phyloP scores from a whole-genome alignment of 108 stramenopile genomes.

The Seminavis robusta region DNA sequence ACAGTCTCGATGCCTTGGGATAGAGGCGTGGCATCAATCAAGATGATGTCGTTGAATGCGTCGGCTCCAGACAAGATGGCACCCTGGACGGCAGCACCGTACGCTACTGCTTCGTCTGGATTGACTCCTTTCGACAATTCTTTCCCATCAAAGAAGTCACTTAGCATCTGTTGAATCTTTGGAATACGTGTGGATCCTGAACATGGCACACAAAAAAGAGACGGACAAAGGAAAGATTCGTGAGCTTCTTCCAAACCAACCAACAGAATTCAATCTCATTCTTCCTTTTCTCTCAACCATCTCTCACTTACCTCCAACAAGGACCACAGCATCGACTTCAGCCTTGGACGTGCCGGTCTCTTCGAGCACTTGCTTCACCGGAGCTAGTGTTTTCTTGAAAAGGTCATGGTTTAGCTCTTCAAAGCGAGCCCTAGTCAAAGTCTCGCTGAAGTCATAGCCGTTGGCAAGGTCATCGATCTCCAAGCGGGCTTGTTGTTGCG shows the following conservation, averaged over 20 bases:
- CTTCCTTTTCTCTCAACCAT: too few species aligned
- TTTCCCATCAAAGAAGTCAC: slow-evolving; percentile 96
- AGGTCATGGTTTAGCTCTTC: slow-evolving; percentile 97
- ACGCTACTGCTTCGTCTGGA: slow-evolving; percentile 98
- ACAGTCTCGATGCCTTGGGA: slow-evolving; percentile 90
- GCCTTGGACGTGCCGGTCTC: slow-evolving; percentile 88
- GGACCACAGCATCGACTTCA: slow-evolving; percentile 95
- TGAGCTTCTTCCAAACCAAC: too few species aligned
- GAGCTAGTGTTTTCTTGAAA: slow-evolving; percentile 96
- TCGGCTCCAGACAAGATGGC: slow-evolving; percentile 83
- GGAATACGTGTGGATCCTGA: slow-evolving; percentile 98
- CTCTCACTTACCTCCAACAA: too few species aligned
- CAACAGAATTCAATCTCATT: too few species aligned
- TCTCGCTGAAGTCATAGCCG: slow-evolving; percentile 81
- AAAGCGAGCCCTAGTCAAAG: slow-evolving; percentile 92
- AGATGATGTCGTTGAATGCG: slow-evolving; percentile 59
- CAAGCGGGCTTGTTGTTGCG: slow-evolving; percentile 76
- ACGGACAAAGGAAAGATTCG: slow-evolving; percentile 97
- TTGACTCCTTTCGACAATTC: slow-evolving; percentile 93
- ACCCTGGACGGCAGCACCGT: slow-evolving; percentile 95
- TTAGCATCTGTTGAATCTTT: slow-evolving; percentile 88
- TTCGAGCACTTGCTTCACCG: slow-evolving; percentile 90
- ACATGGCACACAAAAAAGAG: too few species aligned
- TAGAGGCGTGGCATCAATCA: slow-evolving; percentile 78
- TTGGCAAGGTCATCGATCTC: slow-evolving; percentile 84